These are phyloP conservation scores for Aspergillus ellipticus DNA, from an alignment of 495 filamentous ascomycete species.

Conservation along the genomic window DNA sequence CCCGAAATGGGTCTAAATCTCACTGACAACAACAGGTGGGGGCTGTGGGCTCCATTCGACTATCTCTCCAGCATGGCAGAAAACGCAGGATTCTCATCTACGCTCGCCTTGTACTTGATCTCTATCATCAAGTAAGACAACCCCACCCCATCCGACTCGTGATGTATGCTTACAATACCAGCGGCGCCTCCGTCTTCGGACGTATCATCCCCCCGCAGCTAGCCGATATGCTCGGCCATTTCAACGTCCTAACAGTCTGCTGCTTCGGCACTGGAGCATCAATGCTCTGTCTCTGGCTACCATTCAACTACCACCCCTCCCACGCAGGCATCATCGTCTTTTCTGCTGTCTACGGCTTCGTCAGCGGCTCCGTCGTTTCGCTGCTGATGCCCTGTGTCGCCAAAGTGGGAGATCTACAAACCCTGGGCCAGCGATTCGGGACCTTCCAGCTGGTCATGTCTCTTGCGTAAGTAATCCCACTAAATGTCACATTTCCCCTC, in stretches of 20 bases:
- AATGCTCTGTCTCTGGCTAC: conserved; percentile 65
- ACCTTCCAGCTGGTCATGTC: conserved; percentile 28
- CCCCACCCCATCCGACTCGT: background rate
- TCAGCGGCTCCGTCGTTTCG: conserved; percentile 32
- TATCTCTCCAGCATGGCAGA: conserved; percentile 24
- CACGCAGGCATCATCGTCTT: conserved; percentile 31
- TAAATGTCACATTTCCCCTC: background rate
- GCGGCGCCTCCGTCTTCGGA: conserved; percentile 50
- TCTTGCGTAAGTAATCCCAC: conserved; percentile 18
- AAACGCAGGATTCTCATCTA: conserved; percentile 16
- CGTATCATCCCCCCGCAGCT: conserved; percentile 67
- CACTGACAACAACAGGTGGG: conserved; percentile 21
- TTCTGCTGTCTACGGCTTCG: conserved; percentile 30
- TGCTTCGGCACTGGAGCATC: conserved; percentile 56
- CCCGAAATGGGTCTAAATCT: conserved; percentile 2
- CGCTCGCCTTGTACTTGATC: conserved; percentile 28
- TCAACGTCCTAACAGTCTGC: conserved; percentile 68
- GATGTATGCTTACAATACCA: background rate
- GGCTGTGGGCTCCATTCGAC: conserved; percentile 29
- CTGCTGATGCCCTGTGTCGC: conserved; percentile 35
- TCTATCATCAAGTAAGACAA: conserved; percentile 26
- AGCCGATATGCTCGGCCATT: conserved; percentile 68
- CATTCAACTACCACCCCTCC: conserved; percentile 26
- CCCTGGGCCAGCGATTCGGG: conserved; percentile 25
- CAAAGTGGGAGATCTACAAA: conserved; percentile 21